Evolutionary conservation across 371 early-diverging fungal genomes (phyloP).

Genomic region (Fennellomyces sp.): DNA sequence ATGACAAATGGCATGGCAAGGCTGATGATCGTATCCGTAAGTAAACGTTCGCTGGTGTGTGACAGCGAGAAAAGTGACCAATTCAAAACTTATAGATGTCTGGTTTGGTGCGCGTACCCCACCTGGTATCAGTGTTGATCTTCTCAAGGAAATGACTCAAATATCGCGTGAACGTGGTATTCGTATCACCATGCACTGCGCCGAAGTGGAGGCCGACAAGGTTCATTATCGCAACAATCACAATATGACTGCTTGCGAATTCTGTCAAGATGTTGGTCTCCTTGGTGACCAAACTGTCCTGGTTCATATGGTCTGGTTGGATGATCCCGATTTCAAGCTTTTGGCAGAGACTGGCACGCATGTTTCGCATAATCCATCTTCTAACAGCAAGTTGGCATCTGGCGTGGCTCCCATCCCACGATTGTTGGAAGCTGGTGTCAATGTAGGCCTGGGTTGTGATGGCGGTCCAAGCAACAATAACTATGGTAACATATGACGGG

Average conservation of each 20-base stretch:
- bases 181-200: conserved; percentile 32
- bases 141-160: conserved; percentile 29
- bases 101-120: conserved; percentile 33
- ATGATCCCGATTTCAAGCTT: conserved; percentile 21
- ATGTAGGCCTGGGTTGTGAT: conserved; percentile 23
- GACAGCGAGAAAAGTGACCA: too few relatives aligned
- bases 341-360: conserved; percentile 25
- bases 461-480: conserved; percentile 25
- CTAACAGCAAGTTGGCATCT: conserved; percentile 26
- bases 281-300: conserved; percentile 20
- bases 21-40: conserved; percentile 29
- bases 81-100: conserved; percentile 24
- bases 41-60: neutral
- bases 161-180: conserved; percentile 21
- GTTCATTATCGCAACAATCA: conserved; percentile 23
- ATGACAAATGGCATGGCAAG: conserved; percentile 32
- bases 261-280: conserved; percentile 24
- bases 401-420: conserved; percentile 24
- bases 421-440: conserved; percentile 21
- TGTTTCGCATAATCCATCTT: conserved; percentile 25
- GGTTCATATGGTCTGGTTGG: conserved; percentile 29
- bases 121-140: conserved; percentile 24
- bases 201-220: conserved; percentile 27
- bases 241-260: conserved; percentile 21
- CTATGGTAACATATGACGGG: conserved; percentile 4